These are phyloP conservation scores for Ramularia endophylla DNA, from an alignment of 2,329 filamentous ascomycete genomes.

Conservation along the genomic window DNA sequence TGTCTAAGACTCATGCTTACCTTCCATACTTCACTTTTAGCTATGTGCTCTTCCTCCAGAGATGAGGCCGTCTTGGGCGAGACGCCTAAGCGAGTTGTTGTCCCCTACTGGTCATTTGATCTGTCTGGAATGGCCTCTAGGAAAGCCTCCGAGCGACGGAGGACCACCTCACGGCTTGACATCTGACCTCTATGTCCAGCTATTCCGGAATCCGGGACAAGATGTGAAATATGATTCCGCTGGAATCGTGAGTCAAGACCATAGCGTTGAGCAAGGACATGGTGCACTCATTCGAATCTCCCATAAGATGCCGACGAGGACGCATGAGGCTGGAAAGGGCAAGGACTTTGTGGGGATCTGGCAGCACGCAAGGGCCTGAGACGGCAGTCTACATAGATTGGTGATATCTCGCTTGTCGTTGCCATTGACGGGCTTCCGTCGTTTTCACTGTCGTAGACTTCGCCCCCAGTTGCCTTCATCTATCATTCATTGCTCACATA, in stretches of 20 bases:
- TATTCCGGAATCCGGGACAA: slow-evolving; percentile 64
- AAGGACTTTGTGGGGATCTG: slow-evolving; percentile 47
- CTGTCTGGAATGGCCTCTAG: slow-evolving; percentile 72
- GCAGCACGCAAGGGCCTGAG: slow-evolving; percentile 21
- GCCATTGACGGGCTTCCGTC: no score
- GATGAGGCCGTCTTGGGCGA: slow-evolving; percentile 53
- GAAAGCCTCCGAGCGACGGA: slow-evolving; percentile 57
- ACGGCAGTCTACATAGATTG: no score
- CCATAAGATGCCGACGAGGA: slow-evolving; percentile 52
- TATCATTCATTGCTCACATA: neutral
- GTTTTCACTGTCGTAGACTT: no score
- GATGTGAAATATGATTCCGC: slow-evolving; percentile 56
- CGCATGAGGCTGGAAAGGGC: slow-evolving; percentile 50
- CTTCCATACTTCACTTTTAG: no score
- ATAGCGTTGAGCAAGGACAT: slow-evolving; percentile 39
- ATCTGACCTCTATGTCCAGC: slow-evolving; percentile 63
- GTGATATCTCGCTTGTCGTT: no score
- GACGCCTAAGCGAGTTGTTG: slow-evolving; percentile 50
- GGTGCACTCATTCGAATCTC: slow-evolving; percentile 41
- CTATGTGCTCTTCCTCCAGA: slow-evolving; percentile 53
- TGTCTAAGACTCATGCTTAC: no score
- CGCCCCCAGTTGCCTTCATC: no score
- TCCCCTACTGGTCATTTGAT: slow-evolving; percentile 48
- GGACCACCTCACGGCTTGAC: slow-evolving; percentile 71
- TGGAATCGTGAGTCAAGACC: slow-evolving; percentile 39